phyloP scores from a whole-genome alignment of 176 grass and related monocot genomes.

The Carex myosuroides region DNA sequence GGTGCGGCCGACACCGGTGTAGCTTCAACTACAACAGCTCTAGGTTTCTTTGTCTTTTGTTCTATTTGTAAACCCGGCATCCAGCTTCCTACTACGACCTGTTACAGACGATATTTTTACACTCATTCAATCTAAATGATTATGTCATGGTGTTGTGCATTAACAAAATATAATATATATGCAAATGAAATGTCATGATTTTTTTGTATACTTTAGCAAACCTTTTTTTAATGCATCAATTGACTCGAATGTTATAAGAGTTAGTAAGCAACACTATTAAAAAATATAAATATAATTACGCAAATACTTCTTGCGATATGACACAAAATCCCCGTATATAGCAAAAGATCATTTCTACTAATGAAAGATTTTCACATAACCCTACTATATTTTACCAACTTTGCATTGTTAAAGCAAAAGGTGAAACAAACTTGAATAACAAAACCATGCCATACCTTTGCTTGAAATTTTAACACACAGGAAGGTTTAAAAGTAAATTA shows the following conservation, averaged over 20 bases:
- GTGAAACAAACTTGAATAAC: not conserved
- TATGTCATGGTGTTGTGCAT: not conserved
- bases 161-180: not conserved
- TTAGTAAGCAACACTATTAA: not conserved
- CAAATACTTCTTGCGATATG: not conserved
- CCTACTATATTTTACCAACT: not conserved
- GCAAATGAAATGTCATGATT: not conserved
- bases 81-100: conserved; percentile 97
- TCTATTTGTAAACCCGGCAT: conserved; percentile 72
- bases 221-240: not conserved
- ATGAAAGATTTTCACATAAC: not conserved
- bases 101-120: conserved; percentile 4
- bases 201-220: not conserved
- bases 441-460: not conserved
- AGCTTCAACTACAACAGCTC: conserved; percentile 36
- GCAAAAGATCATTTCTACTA: not conserved
- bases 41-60: conserved; percentile 60
- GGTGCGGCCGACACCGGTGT: conserved; percentile 19
- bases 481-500: not conserved
- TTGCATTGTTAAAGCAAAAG: not conserved
- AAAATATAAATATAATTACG: not conserved
- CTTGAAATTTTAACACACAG: not conserved
- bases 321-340: not conserved
- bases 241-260: not conserved
- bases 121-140: not conserved